These are phyloP conservation scores for Ascochyta koolunga DNA, from an alignment of 2,329 filamentous ascomycete species.

Conservation along the genomic window DNA sequence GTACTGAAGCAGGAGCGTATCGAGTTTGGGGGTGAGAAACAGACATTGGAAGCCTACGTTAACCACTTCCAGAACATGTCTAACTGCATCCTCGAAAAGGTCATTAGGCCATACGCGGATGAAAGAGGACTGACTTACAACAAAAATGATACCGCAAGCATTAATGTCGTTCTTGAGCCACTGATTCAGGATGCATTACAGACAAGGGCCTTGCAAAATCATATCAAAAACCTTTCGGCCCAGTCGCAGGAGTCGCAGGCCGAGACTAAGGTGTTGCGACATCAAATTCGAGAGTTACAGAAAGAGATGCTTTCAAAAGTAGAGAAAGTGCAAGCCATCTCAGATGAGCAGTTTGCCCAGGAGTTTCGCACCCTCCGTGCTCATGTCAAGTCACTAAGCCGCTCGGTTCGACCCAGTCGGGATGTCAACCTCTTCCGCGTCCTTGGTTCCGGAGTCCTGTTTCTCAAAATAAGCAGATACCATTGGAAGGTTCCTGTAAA, in stretches of 20 bases:
- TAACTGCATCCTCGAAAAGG: too few species aligned
- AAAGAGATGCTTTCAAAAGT: slow-evolving; percentile 22
- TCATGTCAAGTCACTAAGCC: slow-evolving; percentile 24
- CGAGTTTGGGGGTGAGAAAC: too few species aligned
- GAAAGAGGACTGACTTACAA: too few species aligned
- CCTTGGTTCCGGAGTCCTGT: background rate
- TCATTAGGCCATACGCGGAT: too few species aligned
- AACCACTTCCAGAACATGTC: too few species aligned
- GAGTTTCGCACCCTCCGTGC: slow-evolving; percentile 20
- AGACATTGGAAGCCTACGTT: too few species aligned
- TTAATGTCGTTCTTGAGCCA: too few species aligned
- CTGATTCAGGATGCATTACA: background rate
- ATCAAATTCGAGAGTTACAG: slow-evolving; percentile 17
- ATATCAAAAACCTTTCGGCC: background rate
- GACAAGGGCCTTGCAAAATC: background rate
- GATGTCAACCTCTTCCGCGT: background rate
- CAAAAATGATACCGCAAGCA: too few species aligned
- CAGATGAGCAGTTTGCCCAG: slow-evolving; percentile 23
- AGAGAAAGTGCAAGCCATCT: slow-evolving; percentile 14
- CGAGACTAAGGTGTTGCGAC: background rate
- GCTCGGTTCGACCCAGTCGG: background rate
- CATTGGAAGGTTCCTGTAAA: slow-evolving; percentile 9
- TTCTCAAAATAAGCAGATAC: background rate
- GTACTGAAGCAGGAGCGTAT: too few species aligned
- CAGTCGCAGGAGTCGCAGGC: too few species aligned